Base-by-base conservation (phyloP, 768 basidiomycete genomes). In the Tephrocybe sp. region DNA sequence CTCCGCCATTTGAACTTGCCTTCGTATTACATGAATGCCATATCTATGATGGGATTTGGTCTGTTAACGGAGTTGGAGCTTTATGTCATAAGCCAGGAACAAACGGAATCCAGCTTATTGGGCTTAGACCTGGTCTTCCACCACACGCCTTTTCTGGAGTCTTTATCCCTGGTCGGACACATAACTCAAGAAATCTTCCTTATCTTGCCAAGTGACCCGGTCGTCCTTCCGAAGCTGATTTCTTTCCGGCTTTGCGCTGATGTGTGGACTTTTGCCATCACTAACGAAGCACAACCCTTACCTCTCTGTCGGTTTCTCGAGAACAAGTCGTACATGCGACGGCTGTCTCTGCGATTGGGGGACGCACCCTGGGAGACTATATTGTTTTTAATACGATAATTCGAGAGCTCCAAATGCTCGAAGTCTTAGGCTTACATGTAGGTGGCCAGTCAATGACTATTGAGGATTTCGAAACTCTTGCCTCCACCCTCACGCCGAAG, bases 391-490 rank as follows among this genome's bases (percentile, higher is more conserved):
- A 60, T 67, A 15, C 45, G 7, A 54, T 60, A 13, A 58, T 72
- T 12, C 49, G 51, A 28, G 55, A 59, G 9, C 56, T 75, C 15
- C 53, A 52, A 13, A 46, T 42, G 3, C 59, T 75, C 18, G 66
- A 70, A 31, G 70, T 70, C 21, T 56, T 74, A 5, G 72, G 74
- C 13, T 48, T 75, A n/a, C 69, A 74, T 51, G 66, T 70, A 12
- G 73, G 73, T 1, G 27, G 42, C 3, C 60, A 62, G 24, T 35
- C 43, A 37, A 59, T 72, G 24, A 35, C 56, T 19, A 58, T 63
- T 22, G 49, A 56, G 5, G 62, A 58, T n/a, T 57, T 69, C 4
- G 39, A 53, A 9, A 34, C 47, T 16, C 51, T 74, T 4, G 60
- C 63, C 11, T 53, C 53, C 6, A 42, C 57, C 19, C 47, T 75